Evolutionary conservation across 805 yeast species (phyloP), one percentile per base, ranked within the genome.

Genomic region (Blastobotrys americana): DNA sequence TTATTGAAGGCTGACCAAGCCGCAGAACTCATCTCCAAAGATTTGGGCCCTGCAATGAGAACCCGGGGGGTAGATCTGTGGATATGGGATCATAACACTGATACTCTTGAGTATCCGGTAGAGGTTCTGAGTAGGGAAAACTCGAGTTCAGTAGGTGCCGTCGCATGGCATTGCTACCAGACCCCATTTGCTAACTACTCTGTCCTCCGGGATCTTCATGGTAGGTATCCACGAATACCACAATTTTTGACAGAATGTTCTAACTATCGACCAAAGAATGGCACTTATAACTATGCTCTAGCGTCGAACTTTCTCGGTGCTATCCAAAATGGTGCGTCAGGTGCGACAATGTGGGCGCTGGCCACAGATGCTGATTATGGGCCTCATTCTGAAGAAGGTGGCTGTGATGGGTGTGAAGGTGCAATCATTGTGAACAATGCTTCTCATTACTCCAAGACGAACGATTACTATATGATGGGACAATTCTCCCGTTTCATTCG

Each of bases 401-500:
- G 39, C 10, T 36, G 39, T 23, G 19, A 36, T 36, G 20, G 13
- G 19, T 36, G 39, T 23, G 9, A 21, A 17, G 39, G 39, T 18
- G 17, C 39, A 4, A 17, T 36, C 13, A 36, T 36, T 5, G 39
- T 36, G 5, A 16, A 6, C 17, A 20, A 36, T 16, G 17, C 39
- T 5, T 17, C 22, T 13, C 17, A 6, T 5, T 36, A 36, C 20
- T 17, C 10, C 10, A 36, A 36, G 39, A 36, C 39, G 6, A 36
- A 36, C 20, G 39, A 36, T 23, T 36, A 36, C 10, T 36, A 10
- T 13, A 36, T 36, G 39, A 36, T 34, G 5, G 48, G 39, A n/a
- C 45, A 44, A 20, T 44, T 44, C 34, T 28, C 40, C 34, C 15
- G 39, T 16, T 44, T 41, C 34, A 35, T 44, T 28, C 40, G 45